Evolutionary conservation across 2,329 filamentous ascomycete species (phyloP), one percentile per base, ranked within the genome.

Genomic region (Aspergillus fischeri): DNA sequence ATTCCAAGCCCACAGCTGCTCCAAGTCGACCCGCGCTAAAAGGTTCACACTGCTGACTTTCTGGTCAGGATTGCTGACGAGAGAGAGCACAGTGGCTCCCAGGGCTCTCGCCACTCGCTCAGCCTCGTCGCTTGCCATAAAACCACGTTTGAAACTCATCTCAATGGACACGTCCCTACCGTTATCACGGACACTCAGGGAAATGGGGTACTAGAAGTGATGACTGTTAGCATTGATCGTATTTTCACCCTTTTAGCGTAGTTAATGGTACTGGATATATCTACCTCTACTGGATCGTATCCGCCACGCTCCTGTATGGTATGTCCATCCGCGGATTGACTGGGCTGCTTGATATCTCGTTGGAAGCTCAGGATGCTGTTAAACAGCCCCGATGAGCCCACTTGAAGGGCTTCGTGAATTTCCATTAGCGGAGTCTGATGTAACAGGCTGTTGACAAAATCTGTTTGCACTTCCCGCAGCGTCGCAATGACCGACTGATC

Each of bases 341-440:
- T 11, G 11, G 11, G n/a, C 35, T 11, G n/a, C 11, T 14, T 4
- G 56, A 55, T 49, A 58, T 27, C 55, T 21, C 53, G 41, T 28
- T 55, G 55, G 42, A 56, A 55, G 10, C 53, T 52, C 32, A 61
- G 52, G 17, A 55, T 38, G 20, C 51, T 57, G 48, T 54, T 57
- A 49, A 63, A 60, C 14, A 59, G 38, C 10, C 51, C 49, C 9
- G 35, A 17, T n/a, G 55, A 55, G 35, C 53, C 50, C 27, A 57
- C 38, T 11, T 49, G 48, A 2, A 45, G n/a, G 4, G 55, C 58
- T 20, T 29, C 29, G 11, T 52, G 51, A 27, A 52, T 52, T 6
- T 38, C 32, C 10, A 20, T 35, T 11, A 21, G 41, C 38, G 41
- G 45, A 49, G 44, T 55, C 29, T 58, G 58, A 49, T 60, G 55